Base-by-base conservation (phyloP, 2,329 filamentous ascomycete genomes). In the Exophiala lecanii-corni region DNA sequence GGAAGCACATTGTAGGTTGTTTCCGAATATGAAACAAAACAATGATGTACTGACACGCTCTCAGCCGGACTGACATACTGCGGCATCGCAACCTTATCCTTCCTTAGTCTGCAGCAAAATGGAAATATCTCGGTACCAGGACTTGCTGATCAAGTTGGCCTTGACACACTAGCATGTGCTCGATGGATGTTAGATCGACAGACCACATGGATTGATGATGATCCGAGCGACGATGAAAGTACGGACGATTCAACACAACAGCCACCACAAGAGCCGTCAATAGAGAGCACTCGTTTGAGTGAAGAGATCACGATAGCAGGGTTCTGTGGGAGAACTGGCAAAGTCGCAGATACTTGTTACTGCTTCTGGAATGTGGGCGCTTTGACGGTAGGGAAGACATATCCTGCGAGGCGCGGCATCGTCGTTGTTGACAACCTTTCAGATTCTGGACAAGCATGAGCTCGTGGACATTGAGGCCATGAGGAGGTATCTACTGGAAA, bases 321-420 rank as follows among this genome's bases (percentile, higher is more conserved):
- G 7, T 89, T 94, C 67, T 95, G 94, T 58, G 92, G 92, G 18
- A 81, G 92, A 37, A 81, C 79, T 61, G 96, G 95, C 69, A 98
- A 98, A 64, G 75, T 82, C 36, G 85, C 86, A 7, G 92, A 98
- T 65, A 97, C 92, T 1, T 98, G 92, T 67, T 98, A 98, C 64
- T 84, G 81, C 16, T 98, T 91, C 73, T 98, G 92, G 92, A 87
- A 86, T 1, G 75, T 76, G 3, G 88, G 79, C 2, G 79, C 88
- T 38, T 62, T 76, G 38, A 61, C 63, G 45, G 71, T 74, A 63
- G 56, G 62, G 36, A 10, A 23, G 12, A 7, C 7, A 12, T 12
- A 26, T 6, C 13, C 31, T 12, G 10, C 19, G 10, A 23, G 9
- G 25, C 12, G 19, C 16, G 16, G 10, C 26, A 17, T 34, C 17